These are phyloP conservation scores for Yarrowia sp. DNA, from an alignment of 805 yeast genomes.

Conservation along the genomic window DNA sequence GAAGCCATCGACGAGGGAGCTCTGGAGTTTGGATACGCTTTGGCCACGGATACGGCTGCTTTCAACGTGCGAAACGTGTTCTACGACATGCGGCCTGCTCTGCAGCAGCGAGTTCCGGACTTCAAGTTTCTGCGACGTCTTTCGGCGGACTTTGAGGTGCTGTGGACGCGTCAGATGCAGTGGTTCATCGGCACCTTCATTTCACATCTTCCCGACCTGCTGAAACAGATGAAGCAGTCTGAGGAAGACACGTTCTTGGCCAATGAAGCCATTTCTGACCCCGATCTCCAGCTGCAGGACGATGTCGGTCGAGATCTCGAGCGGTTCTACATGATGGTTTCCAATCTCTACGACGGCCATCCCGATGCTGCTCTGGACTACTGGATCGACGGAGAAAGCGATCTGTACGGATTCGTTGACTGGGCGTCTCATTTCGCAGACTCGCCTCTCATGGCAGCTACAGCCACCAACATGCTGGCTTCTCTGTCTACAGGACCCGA, in stretches of 20 bases:
- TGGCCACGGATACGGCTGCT: conserved; percentile 48
- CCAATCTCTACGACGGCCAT: conserved; percentile 69
- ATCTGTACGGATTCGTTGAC: conserved; percentile 76
- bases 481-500: conserved; percentile 70
- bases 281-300: conserved; percentile 52
- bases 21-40: conserved; percentile 51
- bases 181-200: conserved; percentile 47
- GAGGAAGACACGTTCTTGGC: conserved; percentile 53
- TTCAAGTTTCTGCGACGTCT: conserved; percentile 33
- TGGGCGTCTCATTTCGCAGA: conserved; percentile 90
- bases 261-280: conserved; percentile 41
- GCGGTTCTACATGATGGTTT: conserved; percentile 78
- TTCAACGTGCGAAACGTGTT: conserved; percentile 41
- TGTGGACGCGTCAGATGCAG: conserved; percentile 44
- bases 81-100: conserved; percentile 44
- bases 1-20: conserved; percentile 51
- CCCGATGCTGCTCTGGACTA: conserved; percentile 62
- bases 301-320: conserved; percentile 85
- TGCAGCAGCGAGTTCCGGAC: conserved; percentile 48
- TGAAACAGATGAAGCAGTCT: conserved; percentile 51
- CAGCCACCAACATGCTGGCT: conserved; percentile 79
- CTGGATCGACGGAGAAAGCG: conserved; percentile 73
- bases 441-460: conserved; percentile 74
- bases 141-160: conserved; percentile 37
- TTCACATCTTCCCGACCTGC: conserved; percentile 51